Base-by-base conservation (phyloP, 148 eudicot genomes). In the Diospyros lotus region DNA sequence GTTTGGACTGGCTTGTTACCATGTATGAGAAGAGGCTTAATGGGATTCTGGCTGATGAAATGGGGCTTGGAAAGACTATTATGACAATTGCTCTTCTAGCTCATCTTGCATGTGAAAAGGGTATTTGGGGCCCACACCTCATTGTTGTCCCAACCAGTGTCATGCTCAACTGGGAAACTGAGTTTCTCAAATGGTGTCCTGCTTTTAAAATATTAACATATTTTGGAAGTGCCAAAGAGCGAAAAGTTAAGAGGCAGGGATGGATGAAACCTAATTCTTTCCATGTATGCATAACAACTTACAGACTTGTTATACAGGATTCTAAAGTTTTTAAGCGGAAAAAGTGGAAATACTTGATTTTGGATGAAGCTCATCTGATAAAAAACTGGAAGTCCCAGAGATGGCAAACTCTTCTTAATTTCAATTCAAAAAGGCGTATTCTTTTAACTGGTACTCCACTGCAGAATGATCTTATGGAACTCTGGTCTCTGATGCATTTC, bases 91-190 rank as follows among this genome's bases (percentile, higher is more conserved):
- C 99, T 64, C 88, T 96, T 77, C 91, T 96, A 66, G 99, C 98
- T 18, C 99, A 96, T 80, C 86, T 96, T 52, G 99, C 99, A 60
- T 91, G 94, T 84, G 98, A 96, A 79, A 95, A 91, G 81, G 99
- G 99, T 66, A 96, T 96, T 78, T 96, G 99, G 99, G 99, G 97
- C 50, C 99, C 98, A 28, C 98, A 96, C 88, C 97, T 96, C 53
- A 93, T 96, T 81, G 98, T 96, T 75, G 99, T 96, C 45, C 99
- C 99, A 68, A 96, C 99, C 58, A 96, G 99, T 84, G 99, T 96
- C 78, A 96, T 96, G 99, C 95, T 96, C 74, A 96, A 96, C 73
- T 96, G 99, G 99, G 99, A 96, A 84, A 96, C 99, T 39, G 99
- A 96, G 80, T 96, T 96, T 85, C 89, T 96, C 45, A 96, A 93